A percentile compares a stretch with the other conserved stretches of the same genome.
These are phyloP conservation scores for Schrenkiella parvula DNA, from an alignment of 345 rosid species.

Conservation along the genomic window DNA sequence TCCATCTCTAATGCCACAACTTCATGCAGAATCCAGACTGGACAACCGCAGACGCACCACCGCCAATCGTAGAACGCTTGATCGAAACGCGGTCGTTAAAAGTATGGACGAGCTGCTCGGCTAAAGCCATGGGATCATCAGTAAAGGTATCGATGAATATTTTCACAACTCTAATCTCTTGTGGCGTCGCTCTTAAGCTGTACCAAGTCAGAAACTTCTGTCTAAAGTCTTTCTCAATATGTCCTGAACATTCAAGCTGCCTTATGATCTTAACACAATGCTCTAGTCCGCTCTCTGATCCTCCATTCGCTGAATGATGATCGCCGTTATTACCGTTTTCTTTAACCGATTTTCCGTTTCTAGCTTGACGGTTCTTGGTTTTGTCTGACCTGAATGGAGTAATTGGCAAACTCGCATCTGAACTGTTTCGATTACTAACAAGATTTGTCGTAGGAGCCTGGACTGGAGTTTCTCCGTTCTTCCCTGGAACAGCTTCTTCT, in stretches of 20 bases:
- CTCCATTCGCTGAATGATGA: conserved; percentile 30
- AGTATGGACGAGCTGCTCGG: conserved; percentile 88
- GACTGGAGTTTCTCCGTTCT: conserved; percentile 37
- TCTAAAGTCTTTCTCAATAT: conserved; percentile 79
- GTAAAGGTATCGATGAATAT: conserved; percentile 69
- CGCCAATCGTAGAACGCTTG: conserved; percentile 38
- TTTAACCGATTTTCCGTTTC: conserved; percentile 46
- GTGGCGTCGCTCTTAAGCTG: conserved; percentile 75
- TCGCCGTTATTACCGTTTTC: conserved; percentile 23
- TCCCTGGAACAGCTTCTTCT: conserved; percentile 16
- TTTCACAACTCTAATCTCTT: conserved; percentile 83
- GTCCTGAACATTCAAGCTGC: conserved; percentile 87
- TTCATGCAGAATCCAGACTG: conserved; percentile 95
- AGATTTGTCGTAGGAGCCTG: neutral
- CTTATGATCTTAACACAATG: conserved; percentile 82
- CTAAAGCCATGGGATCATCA: conserved; percentile 77
- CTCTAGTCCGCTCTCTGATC: conserved; percentile 50
- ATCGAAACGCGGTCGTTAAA: conserved; percentile 69
- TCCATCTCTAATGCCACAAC: conserved; percentile 66
- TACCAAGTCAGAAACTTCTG: conserved; percentile 98
- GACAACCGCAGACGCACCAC: conserved; percentile 49
- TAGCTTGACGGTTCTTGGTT: conserved; percentile 54
- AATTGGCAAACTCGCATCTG: conserved; percentile 68
- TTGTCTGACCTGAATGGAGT: conserved; percentile 74
- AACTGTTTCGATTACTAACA: conserved; percentile 17